Percentiles rank a stretch among this genome's conserved stretches.
Conservation (phyloP, 169 alveolate genomes). For the Babesia bovis region DNA sequence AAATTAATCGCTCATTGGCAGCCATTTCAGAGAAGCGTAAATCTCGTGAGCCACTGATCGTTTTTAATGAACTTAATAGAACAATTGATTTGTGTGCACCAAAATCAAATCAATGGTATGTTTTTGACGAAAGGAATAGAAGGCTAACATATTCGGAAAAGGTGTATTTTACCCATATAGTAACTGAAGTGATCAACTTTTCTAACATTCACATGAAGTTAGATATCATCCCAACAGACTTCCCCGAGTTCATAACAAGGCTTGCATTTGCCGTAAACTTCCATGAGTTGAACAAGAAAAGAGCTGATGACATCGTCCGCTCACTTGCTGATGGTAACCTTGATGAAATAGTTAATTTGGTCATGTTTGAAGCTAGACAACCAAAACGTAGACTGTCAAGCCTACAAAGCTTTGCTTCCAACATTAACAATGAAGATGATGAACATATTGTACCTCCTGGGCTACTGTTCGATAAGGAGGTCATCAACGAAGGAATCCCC, state of each 20-base stretch:
- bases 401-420: background rate
- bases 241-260: slow-evolving; percentile 45
- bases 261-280: slow-evolving; percentile 45
- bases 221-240: slow-evolving; percentile 50
- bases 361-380: slow-evolving; percentile 7
- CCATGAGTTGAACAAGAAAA: slow-evolving; percentile 32
- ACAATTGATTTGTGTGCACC: slow-evolving; percentile 15
- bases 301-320: slow-evolving; percentile 29
- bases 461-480: slow-evolving; percentile 63
- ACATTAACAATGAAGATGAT: slow-evolving; percentile 18
- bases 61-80: slow-evolving; percentile 14
- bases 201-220: slow-evolving; percentile 32
- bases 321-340: slow-evolving; percentile 57
- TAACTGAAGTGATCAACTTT: slow-evolving; percentile 36
- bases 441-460: slow-evolving; percentile 61
- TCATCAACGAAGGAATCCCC: slow-evolving; percentile 67
- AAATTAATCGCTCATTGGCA: slow-evolving; percentile 19
- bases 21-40: slow-evolving; percentile 30
- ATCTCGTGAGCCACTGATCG: slow-evolving; percentile 37
- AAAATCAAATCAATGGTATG: background rate
- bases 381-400: background rate
- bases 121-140: background rate
- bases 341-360: slow-evolving; percentile 34
- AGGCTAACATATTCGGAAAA: slow-evolving; percentile 23
- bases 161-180: slow-evolving; percentile 35